Evolutionary conservation across 2,329 filamentous ascomycete species (phyloP).

Genomic region (Pseudocercospora eumusae): DNA sequence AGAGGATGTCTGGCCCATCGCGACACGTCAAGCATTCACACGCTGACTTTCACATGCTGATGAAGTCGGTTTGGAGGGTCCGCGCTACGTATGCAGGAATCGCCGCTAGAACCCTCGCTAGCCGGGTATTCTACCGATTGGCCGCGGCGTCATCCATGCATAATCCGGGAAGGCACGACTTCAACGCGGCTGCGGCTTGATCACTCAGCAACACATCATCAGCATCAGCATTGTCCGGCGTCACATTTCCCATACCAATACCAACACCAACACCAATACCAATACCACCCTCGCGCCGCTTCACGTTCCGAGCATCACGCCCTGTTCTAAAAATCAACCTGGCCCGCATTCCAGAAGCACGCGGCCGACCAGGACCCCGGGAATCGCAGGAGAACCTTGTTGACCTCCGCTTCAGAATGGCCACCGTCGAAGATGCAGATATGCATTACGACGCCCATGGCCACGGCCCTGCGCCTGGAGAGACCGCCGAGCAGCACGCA

Average conservation of each 20-base stretch:
- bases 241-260: not conserved
- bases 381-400: constrained; percentile 10
- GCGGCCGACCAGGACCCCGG: not conserved
- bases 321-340: not conserved
- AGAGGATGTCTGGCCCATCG: constrained; percentile 23
- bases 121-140: constrained; percentile 5
- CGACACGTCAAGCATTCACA: not conserved
- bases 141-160: not conserved
- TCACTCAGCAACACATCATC: constrained; percentile 6
- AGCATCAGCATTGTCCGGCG: constrained; percentile 1
- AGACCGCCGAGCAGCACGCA: constrained; percentile 36
- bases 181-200: not conserved
- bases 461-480: constrained; percentile 31
- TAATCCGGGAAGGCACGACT: not conserved
- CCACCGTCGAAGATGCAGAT: constrained; percentile 24
- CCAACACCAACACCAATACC: no score
- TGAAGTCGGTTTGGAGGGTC: not conserved
- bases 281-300: not conserved
- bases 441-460: constrained; percentile 21
- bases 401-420: constrained; percentile 16
- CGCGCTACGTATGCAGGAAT: constrained; percentile 2
- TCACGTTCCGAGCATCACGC: not conserved
- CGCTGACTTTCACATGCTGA: not conserved
- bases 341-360: constrained; percentile 4
- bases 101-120: not conserved